Evolutionary conservation across 2,329 filamentous ascomycete genomes (phyloP).

Genomic region (Hawksworthiomyces lignivorus): DNA sequence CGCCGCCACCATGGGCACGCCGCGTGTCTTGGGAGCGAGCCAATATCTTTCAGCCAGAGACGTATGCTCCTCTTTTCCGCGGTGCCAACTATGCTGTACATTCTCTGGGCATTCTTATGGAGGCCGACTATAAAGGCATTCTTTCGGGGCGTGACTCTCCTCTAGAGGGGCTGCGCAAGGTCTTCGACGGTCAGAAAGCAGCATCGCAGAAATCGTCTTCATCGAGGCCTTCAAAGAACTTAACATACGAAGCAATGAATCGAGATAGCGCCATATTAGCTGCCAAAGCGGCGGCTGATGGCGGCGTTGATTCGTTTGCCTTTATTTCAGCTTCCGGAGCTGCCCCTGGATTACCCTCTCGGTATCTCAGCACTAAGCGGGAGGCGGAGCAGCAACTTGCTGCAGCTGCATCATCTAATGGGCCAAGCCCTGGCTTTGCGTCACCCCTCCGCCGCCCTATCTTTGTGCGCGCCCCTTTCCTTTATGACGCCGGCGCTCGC

Average conservation of each 20-base stretch:
- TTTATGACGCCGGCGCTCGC: constrained; percentile 76
- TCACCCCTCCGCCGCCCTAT: constrained; percentile 57
- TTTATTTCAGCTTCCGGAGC: constrained; percentile 87
- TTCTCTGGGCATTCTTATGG: constrained; percentile 89
- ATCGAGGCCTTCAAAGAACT: constrained; percentile 14
- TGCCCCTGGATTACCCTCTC: constrained; percentile 70
- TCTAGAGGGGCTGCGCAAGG: constrained; percentile 67
- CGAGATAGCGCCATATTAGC: constrained; percentile 78
- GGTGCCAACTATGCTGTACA: constrained; percentile 83
- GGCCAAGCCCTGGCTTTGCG: constrained; percentile 52
- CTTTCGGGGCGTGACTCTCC: constrained; percentile 76
- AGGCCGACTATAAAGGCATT: constrained; percentile 96
- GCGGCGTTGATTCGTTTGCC: constrained; percentile 62
- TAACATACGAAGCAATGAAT: constrained; percentile 98
- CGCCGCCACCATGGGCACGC: constrained; percentile 71
- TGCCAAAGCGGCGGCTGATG: constrained; percentile 64
- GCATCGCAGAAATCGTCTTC: background rate
- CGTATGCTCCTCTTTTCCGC: constrained; percentile 69
- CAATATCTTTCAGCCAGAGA: constrained; percentile 75
- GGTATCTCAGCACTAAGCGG: constrained; percentile 88
- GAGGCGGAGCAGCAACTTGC: constrained; percentile 60
- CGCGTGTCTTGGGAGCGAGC: constrained; percentile 81
- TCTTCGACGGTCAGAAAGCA: constrained; percentile 58
- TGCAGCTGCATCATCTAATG: constrained; percentile 46
- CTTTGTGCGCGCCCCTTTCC: constrained; percentile 77